Conservation (phyloP, 352 stramenopile species). For the Globisporangium lucens region DNA sequence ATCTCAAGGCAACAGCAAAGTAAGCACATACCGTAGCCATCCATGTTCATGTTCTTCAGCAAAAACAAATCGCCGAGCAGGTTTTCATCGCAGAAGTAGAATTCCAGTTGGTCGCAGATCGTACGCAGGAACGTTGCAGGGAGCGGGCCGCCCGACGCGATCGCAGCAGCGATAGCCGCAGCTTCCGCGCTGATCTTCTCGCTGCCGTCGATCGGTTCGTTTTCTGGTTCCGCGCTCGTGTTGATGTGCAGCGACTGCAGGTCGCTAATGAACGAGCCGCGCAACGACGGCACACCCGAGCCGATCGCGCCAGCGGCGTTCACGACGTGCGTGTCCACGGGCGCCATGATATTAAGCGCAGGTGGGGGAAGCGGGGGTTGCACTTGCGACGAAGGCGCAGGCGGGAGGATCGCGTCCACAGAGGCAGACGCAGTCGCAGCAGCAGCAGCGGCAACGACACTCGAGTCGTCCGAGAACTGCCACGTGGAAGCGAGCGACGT, state of each 20-base stretch:
- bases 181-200: constrained; percentile 25
- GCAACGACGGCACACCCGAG: constrained; percentile 40
- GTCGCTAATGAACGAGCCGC: constrained; percentile 29
- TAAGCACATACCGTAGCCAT: constrained; percentile 66
- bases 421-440: constrained; percentile 17
- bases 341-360: constrained; percentile 44
- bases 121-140: constrained; percentile 81
- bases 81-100: constrained; percentile 90
- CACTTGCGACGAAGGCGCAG: constrained; percentile 14
- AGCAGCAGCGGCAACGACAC: constrained; percentile 19
- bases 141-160: constrained; percentile 32
- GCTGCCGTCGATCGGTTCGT: constrained; percentile 30
- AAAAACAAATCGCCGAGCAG: constrained; percentile 80
- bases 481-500: constrained; percentile 53
- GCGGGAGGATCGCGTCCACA: constrained; percentile 9
- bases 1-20: no score
- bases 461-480: constrained; percentile 51
- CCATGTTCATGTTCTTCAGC: constrained; percentile 89
- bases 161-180: constrained; percentile 15
- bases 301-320: constrained; percentile 54
- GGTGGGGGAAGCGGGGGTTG: constrained; percentile 37
- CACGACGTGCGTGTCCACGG: constrained; percentile 28
- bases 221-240: constrained; percentile 32
- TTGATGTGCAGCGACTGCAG: constrained; percentile 54
- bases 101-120: constrained; percentile 87